Evolutionary conservation across 208 protist species (phyloP).

Genomic region (Crithidia sp.): DNA sequence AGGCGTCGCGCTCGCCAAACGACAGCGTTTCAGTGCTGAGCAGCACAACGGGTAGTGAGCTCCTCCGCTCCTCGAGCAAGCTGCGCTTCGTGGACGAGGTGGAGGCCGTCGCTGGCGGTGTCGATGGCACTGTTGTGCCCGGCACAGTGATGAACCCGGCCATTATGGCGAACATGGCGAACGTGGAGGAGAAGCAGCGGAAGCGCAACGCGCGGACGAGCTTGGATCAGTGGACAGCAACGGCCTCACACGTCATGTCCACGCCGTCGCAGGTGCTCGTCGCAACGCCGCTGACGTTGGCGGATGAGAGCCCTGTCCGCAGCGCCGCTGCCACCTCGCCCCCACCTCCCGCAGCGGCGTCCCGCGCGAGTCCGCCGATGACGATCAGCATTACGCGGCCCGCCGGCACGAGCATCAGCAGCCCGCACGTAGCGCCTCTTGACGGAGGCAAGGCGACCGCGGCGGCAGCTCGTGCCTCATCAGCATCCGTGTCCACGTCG

Average conservation of each 20-base stretch:
- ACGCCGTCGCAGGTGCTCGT: slow-evolving; percentile 17
- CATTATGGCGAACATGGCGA: slow-evolving; percentile 45
- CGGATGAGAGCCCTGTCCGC: slow-evolving; percentile 19
- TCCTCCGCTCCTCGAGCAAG: slow-evolving; percentile 53
- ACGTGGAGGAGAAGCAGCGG: slow-evolving; percentile 47
- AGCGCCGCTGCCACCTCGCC: slow-evolving; percentile 9
- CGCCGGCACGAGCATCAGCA: not conserved
- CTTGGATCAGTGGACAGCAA: slow-evolving; percentile 35
- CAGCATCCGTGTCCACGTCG: not conserved
- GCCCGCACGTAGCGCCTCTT: not conserved
- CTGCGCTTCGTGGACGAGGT: slow-evolving; percentile 81
- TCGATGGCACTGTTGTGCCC: slow-evolving; percentile 51
- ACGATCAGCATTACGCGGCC: slow-evolving; percentile 28
- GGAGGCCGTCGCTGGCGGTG: slow-evolving; percentile 57
- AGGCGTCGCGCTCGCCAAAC: slow-evolving; percentile 44
- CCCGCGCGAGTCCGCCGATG: slow-evolving; percentile 12
- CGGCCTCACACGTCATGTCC: slow-evolving; percentile 18
- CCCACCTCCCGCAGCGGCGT: not conserved
- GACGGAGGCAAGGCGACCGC: not conserved
- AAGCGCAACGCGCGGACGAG: slow-evolving; percentile 23
- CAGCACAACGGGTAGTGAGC: slow-evolving; percentile 56
- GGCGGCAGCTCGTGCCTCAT: not conserved
- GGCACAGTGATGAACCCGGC: slow-evolving; percentile 48
- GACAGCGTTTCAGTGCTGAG: slow-evolving; percentile 66
- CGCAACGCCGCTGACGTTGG: slow-evolving; percentile 8